Evolutionary conservation across 83 land plant species (phyloP).

Genomic region (Diphasiastrum complanatum): DNA sequence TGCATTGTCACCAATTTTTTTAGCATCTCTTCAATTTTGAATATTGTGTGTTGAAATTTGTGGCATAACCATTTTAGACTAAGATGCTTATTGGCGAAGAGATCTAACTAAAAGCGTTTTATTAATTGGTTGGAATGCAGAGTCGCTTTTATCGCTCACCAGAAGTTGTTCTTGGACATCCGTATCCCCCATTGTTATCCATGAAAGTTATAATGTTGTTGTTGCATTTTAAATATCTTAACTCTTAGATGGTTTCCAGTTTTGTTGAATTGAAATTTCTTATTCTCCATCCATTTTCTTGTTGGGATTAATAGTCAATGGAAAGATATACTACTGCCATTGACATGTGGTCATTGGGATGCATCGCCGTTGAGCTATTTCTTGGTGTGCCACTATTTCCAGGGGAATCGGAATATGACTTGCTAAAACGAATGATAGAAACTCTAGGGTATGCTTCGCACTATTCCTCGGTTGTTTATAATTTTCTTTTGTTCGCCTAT

Average conservation of each 20-base stretch:
- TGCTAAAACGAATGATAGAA: constrained; percentile 70
- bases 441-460: constrained; percentile 60
- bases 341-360: constrained; percentile 99
- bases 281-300: no score
- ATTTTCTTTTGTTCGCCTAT: no score
- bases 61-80: no score
- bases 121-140: constrained; percentile 39
- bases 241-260: no score
- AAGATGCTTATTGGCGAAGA: no score
- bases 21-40: no score
- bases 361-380: constrained; percentile 92
- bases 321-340: constrained; percentile 84
- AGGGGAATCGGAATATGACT: constrained; percentile 87
- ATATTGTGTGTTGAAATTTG: background rate
- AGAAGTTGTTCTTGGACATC: constrained; percentile 96
- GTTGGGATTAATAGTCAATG: background rate
- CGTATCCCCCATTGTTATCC: no score
- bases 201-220: no score
- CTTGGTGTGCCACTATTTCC: constrained; percentile 88
- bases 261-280: no score
- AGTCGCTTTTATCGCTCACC: constrained; percentile 97
- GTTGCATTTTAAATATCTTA: no score
- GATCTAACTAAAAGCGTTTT: background rate
- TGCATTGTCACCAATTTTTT: no score
- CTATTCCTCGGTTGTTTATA: no score